Conservation (phyloP, 352 stramenopile genomes). For the Globisporangium heterothallicum region DNA sequence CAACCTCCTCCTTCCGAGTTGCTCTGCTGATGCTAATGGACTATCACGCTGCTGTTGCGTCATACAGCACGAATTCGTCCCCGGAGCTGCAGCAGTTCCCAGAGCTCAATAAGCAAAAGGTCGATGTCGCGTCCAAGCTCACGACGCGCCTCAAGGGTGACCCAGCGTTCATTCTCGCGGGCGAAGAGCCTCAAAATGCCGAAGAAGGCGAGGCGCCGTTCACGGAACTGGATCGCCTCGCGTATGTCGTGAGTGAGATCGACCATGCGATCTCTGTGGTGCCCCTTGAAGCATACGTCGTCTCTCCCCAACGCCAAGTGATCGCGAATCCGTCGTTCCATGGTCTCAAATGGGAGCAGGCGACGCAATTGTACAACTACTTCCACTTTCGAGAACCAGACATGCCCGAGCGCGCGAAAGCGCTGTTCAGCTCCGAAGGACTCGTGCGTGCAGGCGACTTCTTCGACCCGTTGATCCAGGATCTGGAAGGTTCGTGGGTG, state of each 20-base stretch:
- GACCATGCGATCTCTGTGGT: slow-evolving; percentile 53
- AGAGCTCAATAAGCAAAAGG: slow-evolving; percentile 57
- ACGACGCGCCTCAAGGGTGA: slow-evolving; percentile 63
- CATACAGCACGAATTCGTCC: slow-evolving; percentile 60
- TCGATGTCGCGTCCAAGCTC: slow-evolving; percentile 32
- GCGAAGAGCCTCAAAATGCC: slow-evolving; percentile 30
- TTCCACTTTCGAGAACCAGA: slow-evolving; percentile 72
- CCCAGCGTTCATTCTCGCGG: slow-evolving; percentile 40
- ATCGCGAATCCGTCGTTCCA: slow-evolving; percentile 64
- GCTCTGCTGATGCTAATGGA: background rate
- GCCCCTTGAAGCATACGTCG: slow-evolving; percentile 59
- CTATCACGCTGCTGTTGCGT: background rate
- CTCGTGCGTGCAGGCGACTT: slow-evolving; percentile 66
- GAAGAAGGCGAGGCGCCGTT: slow-evolving; percentile 42
- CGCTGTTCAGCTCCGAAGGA: slow-evolving; percentile 44
- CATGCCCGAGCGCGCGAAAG: slow-evolving; percentile 46
- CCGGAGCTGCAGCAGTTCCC: slow-evolving; percentile 78
- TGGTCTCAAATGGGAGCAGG: slow-evolving; percentile 59
- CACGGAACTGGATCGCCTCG: slow-evolving; percentile 70
- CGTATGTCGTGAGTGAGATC: slow-evolving; percentile 60
- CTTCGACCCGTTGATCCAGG: slow-evolving; percentile 58
- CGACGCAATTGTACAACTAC: slow-evolving; percentile 63
- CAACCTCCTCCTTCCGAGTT: background rate
- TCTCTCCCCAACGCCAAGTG: slow-evolving; percentile 65
- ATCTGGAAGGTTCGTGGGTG: slow-evolving; percentile 61